Conservation (phyloP, 208 protist species). For the Wallacemonas sp. region DNA sequence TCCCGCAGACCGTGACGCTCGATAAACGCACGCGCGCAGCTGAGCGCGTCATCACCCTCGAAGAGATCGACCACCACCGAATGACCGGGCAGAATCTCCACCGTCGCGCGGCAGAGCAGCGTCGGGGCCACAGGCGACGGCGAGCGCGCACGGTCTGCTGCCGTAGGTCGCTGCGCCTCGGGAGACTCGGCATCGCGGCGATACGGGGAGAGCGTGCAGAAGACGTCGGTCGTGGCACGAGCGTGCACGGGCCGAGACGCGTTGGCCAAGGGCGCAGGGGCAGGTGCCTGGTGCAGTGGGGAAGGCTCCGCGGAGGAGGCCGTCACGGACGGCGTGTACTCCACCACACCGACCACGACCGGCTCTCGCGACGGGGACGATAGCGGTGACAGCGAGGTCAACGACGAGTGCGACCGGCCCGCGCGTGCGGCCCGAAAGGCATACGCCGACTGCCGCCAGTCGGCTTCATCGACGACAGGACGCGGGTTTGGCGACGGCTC, state of each 20-base stretch:
- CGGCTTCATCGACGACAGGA: neutral
- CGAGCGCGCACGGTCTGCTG: neutral
- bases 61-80: conserved; percentile 33
- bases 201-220: conserved; percentile 35
- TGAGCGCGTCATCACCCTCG: conserved; percentile 24
- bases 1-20: conserved; percentile 21
- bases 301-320: too few relatives aligned
- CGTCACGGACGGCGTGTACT: neutral
- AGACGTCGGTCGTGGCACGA: too few relatives aligned
- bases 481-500: conserved; percentile 5
- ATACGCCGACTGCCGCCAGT: neutral
- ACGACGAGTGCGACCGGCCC: neutral
- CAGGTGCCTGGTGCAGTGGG: too few relatives aligned
- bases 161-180: neutral
- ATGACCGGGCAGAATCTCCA: conserved; percentile 28
- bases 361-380: neutral
- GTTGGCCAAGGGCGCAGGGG: too few relatives aligned
- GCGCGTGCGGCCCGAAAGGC: neutral
- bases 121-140: too few relatives aligned
- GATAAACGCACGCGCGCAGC: conserved; percentile 29
- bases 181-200: neutral
- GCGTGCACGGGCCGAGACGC: too few relatives aligned
- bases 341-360: conserved; percentile 2
- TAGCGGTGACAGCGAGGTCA: neutral
- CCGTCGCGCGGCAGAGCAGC: conserved; percentile 18